Evolutionary conservation across 371 early-diverging fungal genomes (phyloP), one percentile per base, ranked within the genome.

Genomic region (Syncephalis plumigaleata): DNA sequence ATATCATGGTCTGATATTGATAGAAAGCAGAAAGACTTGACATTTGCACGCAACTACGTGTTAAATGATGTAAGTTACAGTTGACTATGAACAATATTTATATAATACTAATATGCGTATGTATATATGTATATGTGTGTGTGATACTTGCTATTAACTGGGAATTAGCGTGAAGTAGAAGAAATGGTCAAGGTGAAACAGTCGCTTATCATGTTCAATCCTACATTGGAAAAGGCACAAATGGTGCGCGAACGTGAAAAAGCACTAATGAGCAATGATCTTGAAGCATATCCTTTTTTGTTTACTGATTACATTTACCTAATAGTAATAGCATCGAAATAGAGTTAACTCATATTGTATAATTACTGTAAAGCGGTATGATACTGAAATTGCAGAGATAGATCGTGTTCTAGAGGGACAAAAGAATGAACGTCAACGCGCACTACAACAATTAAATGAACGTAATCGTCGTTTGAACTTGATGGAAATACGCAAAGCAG

Each of bases 41-140:
- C 77, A 16, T 49, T 51, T 39, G 80, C 79, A 1, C 63, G 58
- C 20, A 65, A 65, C 17, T 81, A 82, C 57, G 70, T 74, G n/a
- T 64, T 83, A 37, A 74, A 72, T 11, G 70, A 77, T 37, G 58
- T 40, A 18, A 16, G 40, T 40, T 31, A 31, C 11, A 31, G 11
- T 5, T 15, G 8, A 3, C 15, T 18, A 40, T 8, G 8, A 4
- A 18, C 18, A 21, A 18, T 40, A 8, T 15, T 7, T 40, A 7
- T 4, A 40, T 40, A 21, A 18, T 15, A 5, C 4, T 7, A 16
- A 7, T 15, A 40, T 40, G 31, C 11, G 7, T 31, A 7, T 31
- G 31, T 31, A n/a, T n/a, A n/a, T n/a, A n/a, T n/a, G n/a, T n/a
- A n/a, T n/a, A n/a, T n/a, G n/a, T n/a, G n/a, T n/a, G n/a, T n/a